Conservation (phyloP, 352 stramenopile species). For the Pythium dissimile region DNA sequence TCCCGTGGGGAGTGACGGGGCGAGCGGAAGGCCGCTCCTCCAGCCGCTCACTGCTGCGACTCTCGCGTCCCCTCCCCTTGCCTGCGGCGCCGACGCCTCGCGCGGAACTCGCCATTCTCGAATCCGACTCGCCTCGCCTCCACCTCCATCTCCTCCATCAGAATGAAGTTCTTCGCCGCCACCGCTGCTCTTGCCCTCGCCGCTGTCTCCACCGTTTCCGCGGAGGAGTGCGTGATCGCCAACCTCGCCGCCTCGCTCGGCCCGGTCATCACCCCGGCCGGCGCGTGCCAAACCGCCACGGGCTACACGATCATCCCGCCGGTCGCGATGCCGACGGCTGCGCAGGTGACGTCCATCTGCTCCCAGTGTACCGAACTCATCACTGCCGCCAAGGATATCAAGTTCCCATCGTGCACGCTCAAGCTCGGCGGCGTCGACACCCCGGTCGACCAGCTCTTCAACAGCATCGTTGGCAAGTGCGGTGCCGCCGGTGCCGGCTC, state of each 20-base stretch:
- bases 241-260: constrained; percentile 5
- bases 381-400: constrained; percentile 1
- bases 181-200: constrained; percentile 6
- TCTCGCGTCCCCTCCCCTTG: not conserved
- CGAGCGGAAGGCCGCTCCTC: not conserved
- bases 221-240: constrained; percentile 7
- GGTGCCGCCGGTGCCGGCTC: not conserved
- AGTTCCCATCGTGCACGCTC: constrained; percentile 15
- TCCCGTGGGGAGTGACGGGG: not conserved
- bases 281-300: constrained; percentile 7
- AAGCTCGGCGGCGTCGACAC: not conserved
- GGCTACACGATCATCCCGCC: constrained; percentile 6
- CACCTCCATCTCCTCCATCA: constrained; percentile 1
- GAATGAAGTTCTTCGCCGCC: constrained; percentile 18
- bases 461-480: constrained; percentile 10
- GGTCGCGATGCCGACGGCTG: not conserved
- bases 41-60: not conserved
- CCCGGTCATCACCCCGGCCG: constrained; percentile 5
- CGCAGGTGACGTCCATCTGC: constrained; percentile 14
- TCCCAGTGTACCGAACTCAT: constrained; percentile 12
- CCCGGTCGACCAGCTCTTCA: constrained; percentile 4
- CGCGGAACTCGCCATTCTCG: constrained; percentile 4
- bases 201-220: constrained; percentile 1
- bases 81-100: not conserved
- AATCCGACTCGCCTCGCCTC: constrained; percentile 8